Evolutionary conservation across 73 alveolate species (phyloP).

Genomic region (Uronychia setigera): DNA sequence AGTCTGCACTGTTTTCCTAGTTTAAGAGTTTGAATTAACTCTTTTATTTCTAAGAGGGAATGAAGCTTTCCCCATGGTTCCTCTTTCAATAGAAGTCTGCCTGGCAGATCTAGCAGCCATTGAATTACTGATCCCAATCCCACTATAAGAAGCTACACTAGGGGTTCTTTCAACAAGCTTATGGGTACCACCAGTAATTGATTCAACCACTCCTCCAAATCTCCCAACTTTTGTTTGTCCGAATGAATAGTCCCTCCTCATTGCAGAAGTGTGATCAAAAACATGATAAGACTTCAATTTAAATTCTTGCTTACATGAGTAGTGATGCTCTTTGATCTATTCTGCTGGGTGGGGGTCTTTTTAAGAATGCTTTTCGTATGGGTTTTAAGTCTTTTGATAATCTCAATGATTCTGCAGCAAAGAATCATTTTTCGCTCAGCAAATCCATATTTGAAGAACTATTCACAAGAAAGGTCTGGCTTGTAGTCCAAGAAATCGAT

Average conservation of each 20-base stretch:
- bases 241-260: background rate
- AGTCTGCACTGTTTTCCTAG: too few relatives aligned
- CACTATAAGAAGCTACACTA: background rate
- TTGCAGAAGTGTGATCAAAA: background rate
- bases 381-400: constrained; percentile 19
- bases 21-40: too few relatives aligned
- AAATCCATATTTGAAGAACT: constrained; percentile 38
- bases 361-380: background rate
- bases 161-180: background rate
- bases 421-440: constrained; percentile 44
- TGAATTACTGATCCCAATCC: too few relatives aligned
- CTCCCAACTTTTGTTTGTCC: background rate
- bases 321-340: background rate
- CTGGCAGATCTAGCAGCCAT: too few relatives aligned
- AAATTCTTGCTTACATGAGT: background rate
- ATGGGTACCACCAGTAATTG: background rate
- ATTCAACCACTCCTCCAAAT: background rate
- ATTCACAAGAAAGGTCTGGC: constrained; percentile 24
- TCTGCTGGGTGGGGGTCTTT: background rate
- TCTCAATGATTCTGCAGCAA: constrained; percentile 22
- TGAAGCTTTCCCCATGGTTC: too few relatives aligned
- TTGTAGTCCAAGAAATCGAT: constrained; percentile 17
- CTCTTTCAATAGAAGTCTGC: too few relatives aligned
- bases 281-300: background rate
- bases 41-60: too few relatives aligned